A percentile compares a stretch with the other conserved stretches of the same genome.
Conservation (phyloP, 2,329 filamentous ascomycete genomes). For the Aspergillus nomiae region DNA sequence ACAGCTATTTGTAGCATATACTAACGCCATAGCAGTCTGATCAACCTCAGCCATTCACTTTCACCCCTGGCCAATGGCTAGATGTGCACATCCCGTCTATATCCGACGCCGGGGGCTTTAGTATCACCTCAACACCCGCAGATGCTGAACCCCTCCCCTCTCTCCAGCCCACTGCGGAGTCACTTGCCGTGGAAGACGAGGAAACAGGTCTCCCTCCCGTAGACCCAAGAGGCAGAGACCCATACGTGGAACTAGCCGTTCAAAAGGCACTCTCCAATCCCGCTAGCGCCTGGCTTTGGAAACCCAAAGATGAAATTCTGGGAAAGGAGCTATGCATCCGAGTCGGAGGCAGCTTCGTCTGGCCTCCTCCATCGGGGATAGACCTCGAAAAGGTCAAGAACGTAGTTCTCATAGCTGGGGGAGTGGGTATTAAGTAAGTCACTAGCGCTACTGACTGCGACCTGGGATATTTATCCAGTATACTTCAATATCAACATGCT, state of each 20-base stretch:
- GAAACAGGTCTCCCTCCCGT: constrained; percentile 23
- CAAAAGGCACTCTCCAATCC: constrained; percentile 72
- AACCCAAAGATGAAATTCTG: constrained; percentile 56
- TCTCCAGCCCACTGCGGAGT: constrained; percentile 21
- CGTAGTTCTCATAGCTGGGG: constrained; percentile 76
- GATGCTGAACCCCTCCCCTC: constrained; percentile 45
- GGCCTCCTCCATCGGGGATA: constrained; percentile 65
- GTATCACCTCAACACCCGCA: constrained; percentile 75
- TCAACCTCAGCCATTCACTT: constrained; percentile 52
- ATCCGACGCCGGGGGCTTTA: constrained; percentile 78
- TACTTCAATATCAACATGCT: constrained; percentile 3
- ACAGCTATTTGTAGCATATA: not conserved
- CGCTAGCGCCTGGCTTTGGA: constrained; percentile 77
- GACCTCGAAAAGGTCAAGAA: constrained; percentile 52
- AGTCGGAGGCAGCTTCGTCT: constrained; percentile 79
- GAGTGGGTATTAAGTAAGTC: constrained; percentile 75
- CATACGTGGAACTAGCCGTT: constrained; percentile 76
- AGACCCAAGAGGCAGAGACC: constrained; percentile 30
- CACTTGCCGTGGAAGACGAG: constrained; percentile 19
- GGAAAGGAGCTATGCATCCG: constrained; percentile 64
- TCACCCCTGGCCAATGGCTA: constrained; percentile 84
- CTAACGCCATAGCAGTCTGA: constrained; percentile 19
- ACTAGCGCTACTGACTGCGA: not conserved
- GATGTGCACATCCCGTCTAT: constrained; percentile 75
- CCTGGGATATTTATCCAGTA: not conserved